Conservation (phyloP, 83 land plant species). For the Diphasiastrum complanatum region DNA sequence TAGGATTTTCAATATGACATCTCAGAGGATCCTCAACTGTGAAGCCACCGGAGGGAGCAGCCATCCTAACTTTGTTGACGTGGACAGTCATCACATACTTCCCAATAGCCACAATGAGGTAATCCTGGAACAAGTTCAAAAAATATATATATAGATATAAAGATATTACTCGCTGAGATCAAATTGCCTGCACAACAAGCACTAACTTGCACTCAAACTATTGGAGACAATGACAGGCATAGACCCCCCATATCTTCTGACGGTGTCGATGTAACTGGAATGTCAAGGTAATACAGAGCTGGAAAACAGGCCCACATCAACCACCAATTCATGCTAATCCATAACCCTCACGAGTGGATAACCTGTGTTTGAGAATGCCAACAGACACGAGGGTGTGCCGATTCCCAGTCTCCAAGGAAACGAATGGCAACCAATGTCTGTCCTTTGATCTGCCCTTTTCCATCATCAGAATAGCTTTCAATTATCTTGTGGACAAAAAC, state of each 20-base stretch:
- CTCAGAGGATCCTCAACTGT: conserved; percentile 8
- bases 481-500: conserved; percentile 72
- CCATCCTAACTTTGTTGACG: not conserved
- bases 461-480: conserved; percentile 78
- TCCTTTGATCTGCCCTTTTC: conserved; percentile 65
- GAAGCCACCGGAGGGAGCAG: conserved; percentile 6
- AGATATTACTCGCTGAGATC: too few relatives aligned
- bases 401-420: conserved; percentile 54
- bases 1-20: conserved; percentile 8
- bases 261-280: too few relatives aligned
- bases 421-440: conserved; percentile 67
- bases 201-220: too few relatives aligned
- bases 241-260: not conserved
- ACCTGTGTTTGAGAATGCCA: conserved; percentile 86
- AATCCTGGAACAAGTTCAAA: conserved; percentile 8
- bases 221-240: not conserved
- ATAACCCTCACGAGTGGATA: not conserved
- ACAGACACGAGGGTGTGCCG: conserved; percentile 75
- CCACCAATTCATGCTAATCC: conserved; percentile 1
- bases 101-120: conserved; percentile 17
- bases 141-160: conserved; percentile 5
- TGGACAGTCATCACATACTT: conserved; percentile 19
- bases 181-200: too few relatives aligned
- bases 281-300: too few relatives aligned
- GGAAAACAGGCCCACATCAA: not conserved